Evolutionary conservation across 352 stramenopile genomes (phyloP).

Genomic region (Elongisporangium anandrum): DNA sequence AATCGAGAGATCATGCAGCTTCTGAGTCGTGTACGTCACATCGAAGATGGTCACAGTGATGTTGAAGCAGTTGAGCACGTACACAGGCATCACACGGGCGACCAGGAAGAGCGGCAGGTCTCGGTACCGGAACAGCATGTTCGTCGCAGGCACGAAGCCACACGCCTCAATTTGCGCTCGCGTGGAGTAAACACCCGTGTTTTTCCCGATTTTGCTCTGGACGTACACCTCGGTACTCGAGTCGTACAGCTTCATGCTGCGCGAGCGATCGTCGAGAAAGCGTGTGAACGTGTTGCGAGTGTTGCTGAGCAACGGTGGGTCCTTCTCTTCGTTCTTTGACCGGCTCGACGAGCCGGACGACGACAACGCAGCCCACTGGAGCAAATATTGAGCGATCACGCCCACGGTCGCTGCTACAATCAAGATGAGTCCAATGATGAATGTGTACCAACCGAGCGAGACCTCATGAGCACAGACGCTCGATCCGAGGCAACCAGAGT

Average conservation of each 20-base stretch:
- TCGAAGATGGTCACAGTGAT: slow-evolving; percentile 27
- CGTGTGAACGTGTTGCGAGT: slow-evolving; percentile 28
- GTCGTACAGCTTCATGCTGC: slow-evolving; percentile 20
- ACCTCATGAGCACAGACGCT: slow-evolving; percentile 21
- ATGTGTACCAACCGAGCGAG: slow-evolving; percentile 14
- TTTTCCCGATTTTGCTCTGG: background rate
- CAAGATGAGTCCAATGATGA: slow-evolving; percentile 12
- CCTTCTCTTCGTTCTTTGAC: no score
- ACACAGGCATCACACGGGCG: slow-evolving; percentile 15
- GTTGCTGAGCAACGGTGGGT: background rate
- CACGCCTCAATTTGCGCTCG: slow-evolving; percentile 23
- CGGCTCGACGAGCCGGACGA: no score
- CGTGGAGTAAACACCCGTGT: slow-evolving; percentile 14
- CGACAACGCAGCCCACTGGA: background rate
- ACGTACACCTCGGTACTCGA: slow-evolving; percentile 27
- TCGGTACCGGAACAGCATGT: slow-evolving; percentile 25
- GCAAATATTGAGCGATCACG: slow-evolving; percentile 1
- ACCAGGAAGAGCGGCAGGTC: slow-evolving; percentile 22
- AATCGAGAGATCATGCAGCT: slow-evolving; percentile 12
- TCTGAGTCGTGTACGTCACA: slow-evolving; percentile 11
- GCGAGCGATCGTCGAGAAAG: slow-evolving; percentile 30
- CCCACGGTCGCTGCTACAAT: background rate
- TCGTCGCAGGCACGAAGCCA: slow-evolving; percentile 23
- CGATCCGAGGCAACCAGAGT: slow-evolving; percentile 28
- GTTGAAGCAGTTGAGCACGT: slow-evolving; percentile 27